Evolutionary conservation across 306 rosid genomes (phyloP).

Genomic region (Vigna reflexopilosa): DNA sequence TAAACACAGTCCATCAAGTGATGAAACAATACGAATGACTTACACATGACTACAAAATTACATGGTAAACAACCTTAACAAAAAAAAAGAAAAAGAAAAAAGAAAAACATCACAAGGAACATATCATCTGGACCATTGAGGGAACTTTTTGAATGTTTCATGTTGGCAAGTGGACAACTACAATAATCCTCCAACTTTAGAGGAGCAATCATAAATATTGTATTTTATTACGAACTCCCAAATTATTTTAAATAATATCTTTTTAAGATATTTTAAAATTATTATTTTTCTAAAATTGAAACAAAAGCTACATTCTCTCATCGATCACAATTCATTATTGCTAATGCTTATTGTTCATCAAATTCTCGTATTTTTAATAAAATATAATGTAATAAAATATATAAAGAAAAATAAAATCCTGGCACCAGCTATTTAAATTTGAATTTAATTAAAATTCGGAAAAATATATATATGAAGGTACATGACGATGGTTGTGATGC

Average conservation of each 20-base stretch:
- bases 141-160: constrained; percentile 19
- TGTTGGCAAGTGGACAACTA: constrained; percentile 44
- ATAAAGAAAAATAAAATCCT: constrained; percentile 24
- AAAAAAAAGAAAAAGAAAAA: too few relatives aligned
- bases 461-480: constrained; percentile 29
- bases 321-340: not conserved
- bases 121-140: constrained; percentile 9
- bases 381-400: not conserved
- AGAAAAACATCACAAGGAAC: not conserved
- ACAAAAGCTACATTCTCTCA: not conserved
- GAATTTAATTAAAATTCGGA: constrained; percentile 18
- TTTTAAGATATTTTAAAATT: not conserved
- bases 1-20: not conserved
- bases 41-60: too few relatives aligned
- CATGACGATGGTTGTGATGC: constrained; percentile 17
- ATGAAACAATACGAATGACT: not conserved
- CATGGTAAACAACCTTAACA: not conserved
- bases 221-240: not conserved
- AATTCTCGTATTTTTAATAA: not conserved
- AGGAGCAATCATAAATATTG: constrained; percentile 44
- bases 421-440: constrained; percentile 30
- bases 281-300: not conserved
- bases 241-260: not conserved
- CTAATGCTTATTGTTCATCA: not conserved
- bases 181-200: constrained; percentile 55